Evolutionary conservation across 768 basidiomycete genomes (phyloP), one percentile per base, ranked within the genome.

Genomic region (Erythrobasidium yunnanense): DNA sequence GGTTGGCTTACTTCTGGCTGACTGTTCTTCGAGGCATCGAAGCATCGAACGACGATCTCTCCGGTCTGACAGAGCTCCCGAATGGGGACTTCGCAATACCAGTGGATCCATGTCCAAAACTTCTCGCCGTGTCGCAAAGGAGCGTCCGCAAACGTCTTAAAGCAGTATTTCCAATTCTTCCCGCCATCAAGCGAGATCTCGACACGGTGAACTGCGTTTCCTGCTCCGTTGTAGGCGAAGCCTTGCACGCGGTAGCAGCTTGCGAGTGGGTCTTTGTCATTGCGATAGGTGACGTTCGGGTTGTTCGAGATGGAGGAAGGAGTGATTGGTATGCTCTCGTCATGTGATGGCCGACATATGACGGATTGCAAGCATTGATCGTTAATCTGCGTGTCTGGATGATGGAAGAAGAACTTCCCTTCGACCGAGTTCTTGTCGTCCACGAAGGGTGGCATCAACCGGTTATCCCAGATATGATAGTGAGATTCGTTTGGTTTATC

Each of bases 381-480:
- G 32, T 54, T 54, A 30, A 23, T 27, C n/a, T 23, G 23, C 32
- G 52, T 54, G 32, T 54, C 52, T 25, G 52, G 52, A 30, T 54
- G 52, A 27, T 54, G 52, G 22, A 54, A 54, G 29, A 54, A 54
- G 23, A 32, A 23, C 32, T 54, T 54, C 32, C 52, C 52, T 18
- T 54, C 52, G 23, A 54, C n/a, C n/a, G 52, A 54, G 22, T 54
- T 54, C 52, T 54, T 54, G 52, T 54, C 52, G 6, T 22, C 32
- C 3, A 54, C 29, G 23, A 22, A 54, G n/a, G 52, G 32, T n/a
- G 52, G 52, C 5, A 54, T 20, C 13, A 54, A n/a, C n/a, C 52
- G 5, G 32, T 54, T 54, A 18, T 54, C 52, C 52, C 52, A 54
- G 18, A 54, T 54, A 30, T 54, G 52, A 54, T 54, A 54, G n/a